Conservation (phyloP, 768 basidiomycete genomes). For the Mycena capillaripes region DNA sequence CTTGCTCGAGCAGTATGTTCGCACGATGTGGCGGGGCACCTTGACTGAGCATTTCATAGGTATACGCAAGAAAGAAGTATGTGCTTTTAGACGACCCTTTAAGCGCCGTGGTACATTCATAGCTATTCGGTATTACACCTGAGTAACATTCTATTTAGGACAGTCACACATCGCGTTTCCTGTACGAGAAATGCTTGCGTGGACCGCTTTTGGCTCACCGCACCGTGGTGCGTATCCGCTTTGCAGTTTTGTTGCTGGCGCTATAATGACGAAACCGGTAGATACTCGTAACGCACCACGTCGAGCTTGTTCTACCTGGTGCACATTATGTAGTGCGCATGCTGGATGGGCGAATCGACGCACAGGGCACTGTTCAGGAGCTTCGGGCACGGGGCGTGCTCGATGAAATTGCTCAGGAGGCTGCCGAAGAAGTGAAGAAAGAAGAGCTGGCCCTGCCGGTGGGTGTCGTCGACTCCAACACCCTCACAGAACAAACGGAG, state of each 20-base stretch:
- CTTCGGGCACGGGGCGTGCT: conserved; percentile 73
- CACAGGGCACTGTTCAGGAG: conserved; percentile 77
- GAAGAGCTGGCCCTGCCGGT: conserved; percentile 56
- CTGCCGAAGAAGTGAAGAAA: conserved; percentile 61
- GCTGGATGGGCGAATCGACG: conserved; percentile 86
- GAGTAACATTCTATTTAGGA: conserved; percentile 56
- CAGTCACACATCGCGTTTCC: conserved; percentile 74
- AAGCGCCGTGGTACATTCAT: conserved; percentile 60
- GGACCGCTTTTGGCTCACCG: conserved; percentile 77
- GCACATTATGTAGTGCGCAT: conserved; percentile 82
- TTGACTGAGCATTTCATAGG: no score
- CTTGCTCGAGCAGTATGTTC: conserved; percentile 87
- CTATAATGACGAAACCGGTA: no score
- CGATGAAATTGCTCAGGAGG: conserved; percentile 68
- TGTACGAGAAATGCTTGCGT: conserved; percentile 74
- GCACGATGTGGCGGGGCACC: no score
- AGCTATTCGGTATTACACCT: neutral
- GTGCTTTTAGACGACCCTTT: conserved; percentile 87
- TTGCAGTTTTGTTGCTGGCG: neutral
- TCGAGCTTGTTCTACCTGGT: conserved; percentile 84
- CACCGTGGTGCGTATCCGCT: conserved; percentile 65
- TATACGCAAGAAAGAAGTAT: conserved; percentile 68
- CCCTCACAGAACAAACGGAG: conserved; percentile 40
- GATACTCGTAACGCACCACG: conserved; percentile 87
- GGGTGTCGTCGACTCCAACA: conserved; percentile 43